Evolutionary conservation across 805 yeast genomes (phyloP).

Genomic region (Scheffersomyces lignosus): DNA sequence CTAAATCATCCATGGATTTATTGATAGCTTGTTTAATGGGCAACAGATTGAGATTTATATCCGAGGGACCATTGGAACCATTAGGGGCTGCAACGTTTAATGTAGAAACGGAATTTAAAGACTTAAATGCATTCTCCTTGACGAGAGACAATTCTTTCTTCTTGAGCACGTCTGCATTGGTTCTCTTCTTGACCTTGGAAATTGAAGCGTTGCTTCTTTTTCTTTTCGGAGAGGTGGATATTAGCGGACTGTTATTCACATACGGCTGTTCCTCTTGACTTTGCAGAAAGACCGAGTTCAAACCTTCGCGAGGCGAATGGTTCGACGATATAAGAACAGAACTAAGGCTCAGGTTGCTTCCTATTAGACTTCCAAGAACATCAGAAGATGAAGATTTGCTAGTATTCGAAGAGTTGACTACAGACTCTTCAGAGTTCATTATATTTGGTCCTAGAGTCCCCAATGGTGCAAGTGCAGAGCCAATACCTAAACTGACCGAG

Average conservation of each 20-base stretch:
- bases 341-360: background rate
- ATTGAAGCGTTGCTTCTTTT: background rate
- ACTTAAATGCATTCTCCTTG: background rate
- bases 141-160: background rate
- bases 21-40: too few species aligned
- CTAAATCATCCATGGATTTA: constrained; percentile 4
- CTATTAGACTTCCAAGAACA: background rate
- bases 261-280: background rate
- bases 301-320: background rate
- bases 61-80: too few species aligned
- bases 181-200: background rate
- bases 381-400: background rate
- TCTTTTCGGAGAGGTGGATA: too few species aligned
- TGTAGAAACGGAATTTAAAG: background rate
- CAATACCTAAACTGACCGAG: too few species aligned
- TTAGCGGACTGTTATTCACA: too few species aligned
- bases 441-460: too few species aligned
- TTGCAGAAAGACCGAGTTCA: background rate
- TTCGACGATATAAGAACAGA: background rate
- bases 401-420: background rate
- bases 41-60: too few species aligned
- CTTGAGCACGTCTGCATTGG: background rate
- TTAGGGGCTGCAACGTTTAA: background rate
- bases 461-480: too few species aligned
- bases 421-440: background rate